These are phyloP conservation scores for Vachellia pachyceras DNA, from an alignment of 306 rosid species.

Conservation along the genomic window DNA sequence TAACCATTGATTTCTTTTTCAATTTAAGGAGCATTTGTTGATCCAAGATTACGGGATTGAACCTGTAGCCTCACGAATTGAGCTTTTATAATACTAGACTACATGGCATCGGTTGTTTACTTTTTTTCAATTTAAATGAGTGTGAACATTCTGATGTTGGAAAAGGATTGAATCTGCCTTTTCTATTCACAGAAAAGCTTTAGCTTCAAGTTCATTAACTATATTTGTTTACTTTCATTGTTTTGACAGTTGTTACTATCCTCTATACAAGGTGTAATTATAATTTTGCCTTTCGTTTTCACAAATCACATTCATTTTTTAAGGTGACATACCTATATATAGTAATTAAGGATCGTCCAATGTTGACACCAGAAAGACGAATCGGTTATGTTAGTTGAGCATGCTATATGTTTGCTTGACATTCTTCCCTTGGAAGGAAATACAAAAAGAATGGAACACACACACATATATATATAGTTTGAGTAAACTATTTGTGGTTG, in stretches of 20 bases:
- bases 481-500: background rate
- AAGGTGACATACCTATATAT: background rate
- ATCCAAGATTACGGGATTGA: too few relatives aligned
- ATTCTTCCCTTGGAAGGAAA: background rate
- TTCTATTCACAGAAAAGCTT: too few relatives aligned
- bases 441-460: constrained; percentile 2
- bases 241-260: background rate
- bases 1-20: too few relatives aligned
- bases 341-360: background rate
- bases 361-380: background rate
- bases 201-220: too few relatives aligned
- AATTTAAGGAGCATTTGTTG: too few relatives aligned
- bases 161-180: too few relatives aligned
- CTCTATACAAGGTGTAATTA: background rate
- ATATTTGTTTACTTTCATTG: background rate
- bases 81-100: too few relatives aligned
- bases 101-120: too few relatives aligned
- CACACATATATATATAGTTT: background rate
- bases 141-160: too few relatives aligned
- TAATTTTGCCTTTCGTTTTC: background rate
- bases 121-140: too few relatives aligned
- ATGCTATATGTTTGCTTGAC: background rate
- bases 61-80: too few relatives aligned
- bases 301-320: background rate
- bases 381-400: background rate